These are phyloP conservation scores for Cucumis cinereus DNA, from an alignment of 306 rosid species.

Conservation along the genomic window DNA sequence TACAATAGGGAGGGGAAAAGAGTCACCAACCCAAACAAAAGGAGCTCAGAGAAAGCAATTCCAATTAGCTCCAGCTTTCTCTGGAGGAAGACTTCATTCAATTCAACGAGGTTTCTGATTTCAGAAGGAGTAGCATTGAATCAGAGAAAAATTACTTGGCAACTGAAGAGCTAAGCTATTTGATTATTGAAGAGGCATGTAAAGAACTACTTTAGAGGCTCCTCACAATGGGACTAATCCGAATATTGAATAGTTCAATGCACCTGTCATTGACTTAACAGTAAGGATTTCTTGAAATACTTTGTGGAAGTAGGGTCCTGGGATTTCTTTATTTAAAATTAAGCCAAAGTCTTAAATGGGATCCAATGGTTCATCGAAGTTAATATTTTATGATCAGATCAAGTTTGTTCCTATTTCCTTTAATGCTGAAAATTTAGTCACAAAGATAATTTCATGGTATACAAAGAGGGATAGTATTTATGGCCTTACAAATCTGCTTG, in stretches of 20 bases:
- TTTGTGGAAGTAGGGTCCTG: not conserved
- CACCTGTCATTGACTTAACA: not conserved
- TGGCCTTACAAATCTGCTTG: not conserved
- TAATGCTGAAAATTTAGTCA: not conserved
- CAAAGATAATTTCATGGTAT: not conserved
- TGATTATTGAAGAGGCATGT: not conserved
- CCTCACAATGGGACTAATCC: not conserved
- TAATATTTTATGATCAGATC: not conserved
- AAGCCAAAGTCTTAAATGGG: not conserved
- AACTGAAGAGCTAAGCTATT: not conserved
- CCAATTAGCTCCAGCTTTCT: not conserved
- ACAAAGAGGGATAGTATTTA: not conserved
- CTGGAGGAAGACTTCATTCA: not conserved
- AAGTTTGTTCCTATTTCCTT: not conserved
- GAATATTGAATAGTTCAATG: not conserved
- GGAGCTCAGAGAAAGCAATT: not conserved
- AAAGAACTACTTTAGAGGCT: not conserved
- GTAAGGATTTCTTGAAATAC: not conserved
- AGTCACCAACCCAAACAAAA: not conserved
- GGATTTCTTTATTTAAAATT: not conserved
- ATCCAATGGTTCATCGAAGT: not conserved
- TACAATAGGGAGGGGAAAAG: not conserved
- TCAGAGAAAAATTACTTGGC: not conserved
- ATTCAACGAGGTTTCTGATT: not conserved
- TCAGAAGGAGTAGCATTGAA: not conserved